Evolutionary conservation across 805 yeast species (phyloP).

Genomic region (Nematodospora valgi): DNA sequence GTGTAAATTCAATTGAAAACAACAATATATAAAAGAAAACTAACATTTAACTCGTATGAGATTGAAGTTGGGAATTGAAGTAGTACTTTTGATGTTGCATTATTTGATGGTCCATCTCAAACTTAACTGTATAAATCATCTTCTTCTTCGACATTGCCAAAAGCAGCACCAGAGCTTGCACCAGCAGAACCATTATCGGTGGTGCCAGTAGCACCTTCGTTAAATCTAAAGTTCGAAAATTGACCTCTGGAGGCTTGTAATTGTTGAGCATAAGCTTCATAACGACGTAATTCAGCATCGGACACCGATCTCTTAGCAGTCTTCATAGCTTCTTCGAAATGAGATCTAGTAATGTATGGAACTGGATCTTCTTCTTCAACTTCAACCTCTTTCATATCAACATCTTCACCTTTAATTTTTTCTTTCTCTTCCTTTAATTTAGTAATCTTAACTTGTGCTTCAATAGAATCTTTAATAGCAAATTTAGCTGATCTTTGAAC

Average conservation of each 20-base stretch:
- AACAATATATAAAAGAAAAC: too few species aligned
- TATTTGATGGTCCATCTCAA: too few species aligned
- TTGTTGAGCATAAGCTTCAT: slow-evolving; percentile 97
- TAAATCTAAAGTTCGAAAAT: slow-evolving; percentile 84
- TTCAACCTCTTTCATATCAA: slow-evolving; percentile 46
- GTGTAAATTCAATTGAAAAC: too few species aligned
- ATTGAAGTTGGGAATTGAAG: too few species aligned
- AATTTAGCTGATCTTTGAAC: slow-evolving; percentile 98
- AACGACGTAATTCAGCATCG: slow-evolving; percentile 96
- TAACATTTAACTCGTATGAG: too few species aligned
- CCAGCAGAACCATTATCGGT: slow-evolving; percentile 24
- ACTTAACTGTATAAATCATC: slow-evolving; percentile 62
- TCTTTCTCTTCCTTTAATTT: slow-evolving; percentile 36
- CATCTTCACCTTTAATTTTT: slow-evolving; percentile 44
- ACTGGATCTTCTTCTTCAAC: slow-evolving; percentile 82
- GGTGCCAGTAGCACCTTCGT: slow-evolving; percentile 38
- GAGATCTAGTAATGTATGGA: slow-evolving; percentile 89
- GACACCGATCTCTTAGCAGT: slow-evolving; percentile 97
- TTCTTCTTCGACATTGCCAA: slow-evolving; percentile 50
- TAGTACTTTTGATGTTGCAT: too few species aligned
- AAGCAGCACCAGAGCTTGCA: slow-evolving; percentile 38
- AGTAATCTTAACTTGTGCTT: slow-evolving; percentile 51
- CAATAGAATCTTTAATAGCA: slow-evolving; percentile 97
- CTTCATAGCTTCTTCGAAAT: slow-evolving; percentile 99
- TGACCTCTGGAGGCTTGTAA: slow-evolving; percentile 95